These are phyloP conservation scores for Ophiocordyceps robertsii DNA, from an alignment of 2,329 filamentous ascomycete species.

Conservation along the genomic window DNA sequence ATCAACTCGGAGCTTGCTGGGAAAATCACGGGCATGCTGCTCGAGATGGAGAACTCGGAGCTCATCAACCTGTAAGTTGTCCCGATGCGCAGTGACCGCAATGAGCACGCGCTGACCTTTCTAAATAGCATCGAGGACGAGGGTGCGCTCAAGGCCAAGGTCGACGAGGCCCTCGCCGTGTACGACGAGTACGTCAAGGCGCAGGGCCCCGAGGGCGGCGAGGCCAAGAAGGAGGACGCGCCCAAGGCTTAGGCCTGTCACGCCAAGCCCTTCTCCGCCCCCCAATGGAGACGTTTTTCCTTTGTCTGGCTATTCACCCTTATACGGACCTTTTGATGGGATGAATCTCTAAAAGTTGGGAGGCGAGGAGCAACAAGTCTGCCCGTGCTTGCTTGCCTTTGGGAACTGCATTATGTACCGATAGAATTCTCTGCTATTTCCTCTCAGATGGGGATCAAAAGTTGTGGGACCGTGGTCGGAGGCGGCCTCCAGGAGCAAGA, in stretches of 20 bases:
- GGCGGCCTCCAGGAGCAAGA: conserved; percentile 3
- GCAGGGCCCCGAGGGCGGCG: conserved; percentile 36
- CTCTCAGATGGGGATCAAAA: conserved; percentile 21
- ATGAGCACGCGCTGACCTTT: conserved; percentile 5
- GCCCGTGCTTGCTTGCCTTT: conserved; percentile 12
- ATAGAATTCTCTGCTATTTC: conserved; percentile 27
- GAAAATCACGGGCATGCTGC: conserved; percentile 99
- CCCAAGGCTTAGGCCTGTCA: conserved; percentile 23
- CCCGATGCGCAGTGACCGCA: conserved; percentile 5
- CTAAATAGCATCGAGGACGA: conserved; percentile 73
- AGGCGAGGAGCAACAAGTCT: conserved; percentile 11
- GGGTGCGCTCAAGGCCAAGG: conserved; percentile 79
- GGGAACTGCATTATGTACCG: conserved; percentile 23
- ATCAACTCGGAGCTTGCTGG: conserved; percentile 92
- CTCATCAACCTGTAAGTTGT: conserved; percentile 82
- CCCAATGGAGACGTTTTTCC: conserved; percentile 8
- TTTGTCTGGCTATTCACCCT: conserved; percentile 17
- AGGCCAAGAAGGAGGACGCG: conserved; percentile 36
- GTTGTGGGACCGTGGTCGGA: conserved; percentile 15
- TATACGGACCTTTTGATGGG: conserved; percentile 3
- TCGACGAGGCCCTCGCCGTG: conserved; percentile 90
- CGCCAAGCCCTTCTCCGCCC: conserved; percentile 1
- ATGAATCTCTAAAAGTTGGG: background rate
- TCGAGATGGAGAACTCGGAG: conserved; percentile 98
- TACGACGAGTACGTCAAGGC: conserved; percentile 98